Conservation (phyloP, 192 early-diverging fungal genomes). For the Podila epigama region DNA sequence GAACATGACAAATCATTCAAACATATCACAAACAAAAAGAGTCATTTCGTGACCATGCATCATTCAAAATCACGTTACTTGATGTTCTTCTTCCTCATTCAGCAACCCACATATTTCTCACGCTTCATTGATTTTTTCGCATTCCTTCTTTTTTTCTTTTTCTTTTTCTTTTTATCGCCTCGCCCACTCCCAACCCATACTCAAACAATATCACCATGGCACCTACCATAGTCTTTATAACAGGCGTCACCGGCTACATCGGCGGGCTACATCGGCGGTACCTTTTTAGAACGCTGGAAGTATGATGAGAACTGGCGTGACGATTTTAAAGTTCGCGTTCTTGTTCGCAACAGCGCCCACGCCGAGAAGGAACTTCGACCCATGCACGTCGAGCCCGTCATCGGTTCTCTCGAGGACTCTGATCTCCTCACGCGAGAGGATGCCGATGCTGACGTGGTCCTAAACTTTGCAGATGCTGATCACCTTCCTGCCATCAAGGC, state of each 20-base stretch:
- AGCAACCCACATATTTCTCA: no score
- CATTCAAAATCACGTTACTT: no score
- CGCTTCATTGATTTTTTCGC: no score
- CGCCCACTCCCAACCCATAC: not conserved
- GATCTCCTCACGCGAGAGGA: not conserved
- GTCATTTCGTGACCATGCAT: no score
- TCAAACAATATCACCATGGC: not conserved
- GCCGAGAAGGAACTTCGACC: constrained; percentile 6
- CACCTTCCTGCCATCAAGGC: constrained; percentile 6
- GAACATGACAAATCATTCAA: no score
- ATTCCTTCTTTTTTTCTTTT: not conserved
- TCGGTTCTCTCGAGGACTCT: constrained; percentile 2
- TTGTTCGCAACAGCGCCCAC: not conserved
- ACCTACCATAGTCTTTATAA: constrained; percentile 4
- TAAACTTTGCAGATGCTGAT: constrained; percentile 1
- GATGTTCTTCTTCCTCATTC: no score
- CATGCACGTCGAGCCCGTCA: constrained; percentile 5
- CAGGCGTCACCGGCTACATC: constrained; percentile 8
- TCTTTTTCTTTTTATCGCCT: not conserved
- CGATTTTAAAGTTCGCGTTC: not conserved
- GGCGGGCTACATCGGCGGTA: constrained; percentile 7
- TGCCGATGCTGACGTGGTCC: constrained; percentile 4
- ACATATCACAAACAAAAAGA: no score
- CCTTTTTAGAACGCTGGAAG: not conserved
- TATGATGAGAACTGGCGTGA: not conserved